A percentile compares a stretch with the other conserved stretches of the same genome.
Evolutionary conservation across 257 asterid species (phyloP).

Genomic region (Osmanthus fragrans): DNA sequence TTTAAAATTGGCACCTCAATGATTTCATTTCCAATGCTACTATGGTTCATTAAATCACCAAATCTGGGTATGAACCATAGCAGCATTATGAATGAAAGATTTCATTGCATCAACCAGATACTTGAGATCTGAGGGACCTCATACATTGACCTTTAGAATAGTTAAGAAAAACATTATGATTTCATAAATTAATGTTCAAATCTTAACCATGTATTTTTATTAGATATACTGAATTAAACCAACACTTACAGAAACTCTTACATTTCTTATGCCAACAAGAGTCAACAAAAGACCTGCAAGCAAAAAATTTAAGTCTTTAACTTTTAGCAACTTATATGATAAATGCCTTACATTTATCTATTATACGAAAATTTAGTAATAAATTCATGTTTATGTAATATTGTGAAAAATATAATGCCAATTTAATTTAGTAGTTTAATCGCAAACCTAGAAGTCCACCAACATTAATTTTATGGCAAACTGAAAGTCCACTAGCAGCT

Average conservation of each 20-base stretch:
- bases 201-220: not conserved
- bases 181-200: not conserved
- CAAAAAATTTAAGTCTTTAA: constrained; percentile 7
- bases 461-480: constrained; percentile 39
- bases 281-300: constrained; percentile 83
- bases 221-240: not conserved
- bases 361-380: not conserved
- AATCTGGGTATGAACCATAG: too few relatives aligned
- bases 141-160: too few relatives aligned
- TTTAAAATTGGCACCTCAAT: too few relatives aligned
- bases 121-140: constrained; percentile 32
- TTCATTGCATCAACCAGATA: constrained; percentile 88
- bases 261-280: constrained; percentile 87
- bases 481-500: too few relatives aligned
- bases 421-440: not conserved
- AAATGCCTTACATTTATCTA: not conserved
- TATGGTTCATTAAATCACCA: too few relatives aligned
- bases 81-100: constrained; percentile 19
- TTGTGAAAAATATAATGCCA: not conserved
- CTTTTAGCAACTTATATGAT: not conserved
- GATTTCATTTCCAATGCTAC: too few relatives aligned
- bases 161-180: too few relatives aligned
- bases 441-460: constrained; percentile 93
- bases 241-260: constrained; percentile 79
- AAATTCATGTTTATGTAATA: constrained; percentile 11